phyloP scores from a whole-genome alignment of 768 basidiomycete species.

The Daedalea quercina region DNA sequence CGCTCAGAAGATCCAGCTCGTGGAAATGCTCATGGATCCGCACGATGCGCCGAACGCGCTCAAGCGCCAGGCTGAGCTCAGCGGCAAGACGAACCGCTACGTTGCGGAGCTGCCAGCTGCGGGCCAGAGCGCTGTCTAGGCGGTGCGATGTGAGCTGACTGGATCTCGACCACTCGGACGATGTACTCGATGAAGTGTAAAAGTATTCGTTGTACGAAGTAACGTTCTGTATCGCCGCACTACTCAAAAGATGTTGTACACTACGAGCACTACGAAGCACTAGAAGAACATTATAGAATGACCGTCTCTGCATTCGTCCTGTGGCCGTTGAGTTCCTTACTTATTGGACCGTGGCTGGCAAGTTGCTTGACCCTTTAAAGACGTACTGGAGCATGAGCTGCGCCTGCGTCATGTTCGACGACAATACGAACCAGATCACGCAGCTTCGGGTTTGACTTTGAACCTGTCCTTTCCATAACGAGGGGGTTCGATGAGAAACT shows the following conservation, averaged over 20 bases:
- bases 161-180: neutral
- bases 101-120: slow-evolving; percentile 2
- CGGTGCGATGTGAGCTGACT: too few relatives aligned
- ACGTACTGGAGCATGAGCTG: too few relatives aligned
- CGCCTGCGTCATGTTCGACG: too few relatives aligned
- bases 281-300: neutral
- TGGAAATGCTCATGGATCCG: slow-evolving; percentile 73
- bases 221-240: neutral
- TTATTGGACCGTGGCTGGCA: too few relatives aligned
- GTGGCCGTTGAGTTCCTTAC: too few relatives aligned
- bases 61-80: slow-evolving; percentile 47
- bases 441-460: too few relatives aligned
- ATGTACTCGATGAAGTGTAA: neutral
- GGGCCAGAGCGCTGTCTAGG: neutral
- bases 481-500: too few relatives aligned
- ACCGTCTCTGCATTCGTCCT: neutral
- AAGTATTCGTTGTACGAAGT: neutral
- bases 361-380: too few relatives aligned
- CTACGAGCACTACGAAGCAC: neutral
- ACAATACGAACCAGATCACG: too few relatives aligned
- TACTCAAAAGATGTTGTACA: neutral
- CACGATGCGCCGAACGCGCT: slow-evolving; percentile 67
- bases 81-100: slow-evolving; percentile 45
- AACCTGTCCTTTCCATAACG: too few relatives aligned
- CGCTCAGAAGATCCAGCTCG: slow-evolving; percentile 66